These are phyloP conservation scores for Lunularia cruciata DNA, from an alignment of 225 moss, liverwort and hornwort genomes.

Conservation along the genomic window DNA sequence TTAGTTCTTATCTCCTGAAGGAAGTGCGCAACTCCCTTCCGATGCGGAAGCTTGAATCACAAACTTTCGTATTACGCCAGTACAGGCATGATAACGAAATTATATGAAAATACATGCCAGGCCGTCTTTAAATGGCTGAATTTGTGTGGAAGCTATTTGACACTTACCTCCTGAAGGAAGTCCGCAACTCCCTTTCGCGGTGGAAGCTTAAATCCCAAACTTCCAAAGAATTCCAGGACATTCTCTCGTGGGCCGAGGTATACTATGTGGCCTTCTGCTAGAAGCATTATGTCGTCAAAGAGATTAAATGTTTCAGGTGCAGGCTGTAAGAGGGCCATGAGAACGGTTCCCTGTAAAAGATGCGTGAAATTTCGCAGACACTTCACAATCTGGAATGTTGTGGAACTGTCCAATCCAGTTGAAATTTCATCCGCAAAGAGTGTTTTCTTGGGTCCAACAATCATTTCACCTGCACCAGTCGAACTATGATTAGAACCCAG, in stretches of 20 bases:
- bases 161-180: constrained; percentile 57
- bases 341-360: constrained; percentile 35
- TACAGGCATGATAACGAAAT: too few species aligned
- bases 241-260: constrained; percentile 44
- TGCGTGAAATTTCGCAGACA: constrained; percentile 46
- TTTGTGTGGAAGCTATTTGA: too few species aligned
- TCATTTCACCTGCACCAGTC: constrained; percentile 45
- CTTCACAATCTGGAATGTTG: constrained; percentile 51
- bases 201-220: constrained; percentile 43
- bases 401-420: constrained; percentile 50
- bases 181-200: constrained; percentile 51
- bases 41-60: too few species aligned
- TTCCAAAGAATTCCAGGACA: constrained; percentile 44
- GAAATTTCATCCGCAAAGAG: constrained; percentile 50
- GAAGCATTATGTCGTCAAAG: constrained; percentile 44
- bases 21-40: too few species aligned
- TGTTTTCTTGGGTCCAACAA: constrained; percentile 41
- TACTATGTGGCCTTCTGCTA: constrained; percentile 46
- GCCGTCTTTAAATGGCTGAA: too few species aligned
- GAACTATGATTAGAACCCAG: neutral
- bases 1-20: too few species aligned
- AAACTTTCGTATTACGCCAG: too few species aligned
- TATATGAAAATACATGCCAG: too few species aligned
- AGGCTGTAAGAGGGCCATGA: constrained; percentile 53
- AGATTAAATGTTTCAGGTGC: constrained; percentile 52